A percentile compares a stretch with the other conserved stretches of the same genome.
Conservation (phyloP, 345 rosid species). For the Triadica sebifera region DNA sequence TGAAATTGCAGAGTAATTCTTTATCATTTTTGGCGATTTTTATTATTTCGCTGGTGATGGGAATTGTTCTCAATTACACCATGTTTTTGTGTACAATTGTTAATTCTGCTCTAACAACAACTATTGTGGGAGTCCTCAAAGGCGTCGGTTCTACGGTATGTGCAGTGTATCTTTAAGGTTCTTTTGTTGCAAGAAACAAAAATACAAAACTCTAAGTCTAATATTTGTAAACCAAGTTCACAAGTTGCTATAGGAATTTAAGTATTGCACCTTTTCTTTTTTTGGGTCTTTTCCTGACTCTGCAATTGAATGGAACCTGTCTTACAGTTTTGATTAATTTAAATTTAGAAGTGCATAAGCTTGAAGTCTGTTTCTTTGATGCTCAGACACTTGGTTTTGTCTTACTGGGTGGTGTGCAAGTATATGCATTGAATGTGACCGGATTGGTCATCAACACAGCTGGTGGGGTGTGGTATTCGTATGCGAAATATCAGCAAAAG, state of each 20-base stretch:
- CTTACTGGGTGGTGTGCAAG: constrained; percentile 87
- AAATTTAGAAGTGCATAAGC: not conserved
- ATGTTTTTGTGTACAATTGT: constrained; percentile 96
- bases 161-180: constrained; percentile 1
- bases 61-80: constrained; percentile 89
- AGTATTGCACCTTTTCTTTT: not conserved
- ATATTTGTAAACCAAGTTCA: no score
- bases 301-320: not conserved
- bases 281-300: not conserved
- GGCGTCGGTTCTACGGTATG: constrained; percentile 96
- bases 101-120: constrained; percentile 95
- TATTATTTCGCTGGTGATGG: constrained; percentile 80
- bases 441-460: constrained; percentile 87
- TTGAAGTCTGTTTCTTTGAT: not conserved
- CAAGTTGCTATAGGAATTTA: not conserved
- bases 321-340: not conserved
- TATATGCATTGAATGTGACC: constrained; percentile 75
- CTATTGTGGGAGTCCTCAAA: constrained; percentile 96
- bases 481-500: constrained; percentile 75
- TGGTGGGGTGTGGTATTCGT: constrained; percentile 96
- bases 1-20: constrained; percentile 63
- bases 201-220: no score
- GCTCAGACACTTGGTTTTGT: constrained; percentile 84
- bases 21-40: constrained; percentile 65
- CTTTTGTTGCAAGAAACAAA: not conserved